Conservation (phyloP, 2,329 filamentous ascomycete species). For the Cercospora berteroae region DNA sequence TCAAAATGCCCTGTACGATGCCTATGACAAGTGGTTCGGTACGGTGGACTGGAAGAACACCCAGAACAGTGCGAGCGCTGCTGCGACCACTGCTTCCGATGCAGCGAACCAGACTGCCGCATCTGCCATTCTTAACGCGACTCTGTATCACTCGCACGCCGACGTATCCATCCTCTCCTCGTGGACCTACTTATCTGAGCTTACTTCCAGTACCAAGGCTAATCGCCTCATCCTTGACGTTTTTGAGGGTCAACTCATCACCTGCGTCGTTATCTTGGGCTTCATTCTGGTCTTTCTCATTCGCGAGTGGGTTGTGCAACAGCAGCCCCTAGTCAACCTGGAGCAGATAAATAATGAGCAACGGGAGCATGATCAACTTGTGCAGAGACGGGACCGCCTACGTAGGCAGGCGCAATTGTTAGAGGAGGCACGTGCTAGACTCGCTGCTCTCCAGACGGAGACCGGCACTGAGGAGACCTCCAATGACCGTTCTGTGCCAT, state of each 20-base stretch:
- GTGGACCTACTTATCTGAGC: slow-evolving; percentile 53
- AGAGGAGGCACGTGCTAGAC: slow-evolving; percentile 29
- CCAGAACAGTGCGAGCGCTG: background rate
- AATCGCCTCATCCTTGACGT: slow-evolving; percentile 80
- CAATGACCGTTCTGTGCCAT: slow-evolving; percentile 22
- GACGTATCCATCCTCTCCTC: slow-evolving; percentile 34
- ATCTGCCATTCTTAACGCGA: slow-evolving; percentile 8
- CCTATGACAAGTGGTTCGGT: slow-evolving; percentile 19
- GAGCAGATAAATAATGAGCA: slow-evolving; percentile 30
- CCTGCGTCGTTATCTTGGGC: slow-evolving; percentile 81
- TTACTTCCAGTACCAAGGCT: slow-evolving; percentile 66
- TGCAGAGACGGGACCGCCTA: slow-evolving; percentile 30
- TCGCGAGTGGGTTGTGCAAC: slow-evolving; percentile 95
- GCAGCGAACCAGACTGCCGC: slow-evolving; percentile 18
- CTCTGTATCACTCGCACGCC: slow-evolving; percentile 20
- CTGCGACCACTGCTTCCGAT: background rate
- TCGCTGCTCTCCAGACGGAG: slow-evolving; percentile 30
- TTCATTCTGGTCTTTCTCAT: slow-evolving; percentile 98
- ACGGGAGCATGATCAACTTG: slow-evolving; percentile 32
- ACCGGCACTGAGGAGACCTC: slow-evolving; percentile 13
- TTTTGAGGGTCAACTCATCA: slow-evolving; percentile 91
- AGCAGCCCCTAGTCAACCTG: slow-evolving; percentile 82
- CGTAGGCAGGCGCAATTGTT: slow-evolving; percentile 32
- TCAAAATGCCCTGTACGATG: slow-evolving; percentile 12
- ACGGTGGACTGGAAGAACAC: slow-evolving; percentile 5